Evolutionary conservation across 805 yeast species (phyloP), one percentile per base, ranked within the genome.

Genomic region (Teunomyces stri): DNA sequence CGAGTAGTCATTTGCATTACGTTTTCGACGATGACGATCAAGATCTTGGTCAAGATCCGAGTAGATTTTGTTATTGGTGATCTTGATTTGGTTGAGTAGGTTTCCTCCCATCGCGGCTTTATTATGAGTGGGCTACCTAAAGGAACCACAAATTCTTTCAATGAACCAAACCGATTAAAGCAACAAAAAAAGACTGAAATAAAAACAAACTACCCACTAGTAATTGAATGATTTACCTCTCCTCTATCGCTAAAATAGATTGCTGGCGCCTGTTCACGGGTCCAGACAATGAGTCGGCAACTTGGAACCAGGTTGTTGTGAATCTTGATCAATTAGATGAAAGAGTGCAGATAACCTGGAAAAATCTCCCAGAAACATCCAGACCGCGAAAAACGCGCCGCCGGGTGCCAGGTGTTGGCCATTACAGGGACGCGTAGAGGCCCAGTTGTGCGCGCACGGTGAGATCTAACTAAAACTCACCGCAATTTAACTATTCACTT

Each of bases 61-160:
- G 44, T 62, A 66, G 25, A 54, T 49, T 45, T 62, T 54, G 47
- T 66, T 65, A 46, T 66, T 60, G 20, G 68, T 58, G 30, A 66
- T 66, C 56, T 61, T 61, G 29, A 66, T 49, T 51, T 57, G 64
- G 43, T 61, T 56, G 41, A 65, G 44, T 27, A 61, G 56, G 34
- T 47, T 33, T 47, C 43, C 49, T 39, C 41, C 51, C 55, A 52
- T 52, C 27, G 15, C 38, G 18, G 21, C 12, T 13, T 35, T 16
- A 20, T 16, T 9, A 18, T 34, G 13, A 6, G 25, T 21, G 25
- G 25, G 25, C 20, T 21, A 21, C 25, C 25, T 20, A 18, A 31
- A 31, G 18, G 35, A 11, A n/a, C 35, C 35, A 16, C 35, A 31
- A 31, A 25, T 25, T 25, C 20, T 25, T 9, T 25, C 10, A 25